Percentiles rank a stretch among this genome's conserved stretches.
These are phyloP conservation scores for Hyaloscypha finlandica DNA, from an alignment of 495 filamentous ascomycete genomes.

Conservation along the genomic window DNA sequence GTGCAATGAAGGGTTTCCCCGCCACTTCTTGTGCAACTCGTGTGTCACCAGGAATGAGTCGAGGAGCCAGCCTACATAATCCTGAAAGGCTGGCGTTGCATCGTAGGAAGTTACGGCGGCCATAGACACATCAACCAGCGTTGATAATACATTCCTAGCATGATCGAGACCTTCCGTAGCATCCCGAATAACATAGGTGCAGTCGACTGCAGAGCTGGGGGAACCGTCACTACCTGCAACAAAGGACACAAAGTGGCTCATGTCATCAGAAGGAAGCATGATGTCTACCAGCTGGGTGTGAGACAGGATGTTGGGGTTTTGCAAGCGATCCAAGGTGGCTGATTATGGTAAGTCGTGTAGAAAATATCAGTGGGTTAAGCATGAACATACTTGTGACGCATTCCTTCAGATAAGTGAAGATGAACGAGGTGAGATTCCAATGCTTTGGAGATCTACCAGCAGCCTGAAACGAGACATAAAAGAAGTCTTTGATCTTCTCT, in stretches of 20 bases:
- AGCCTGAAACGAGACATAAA: constrained; percentile 44
- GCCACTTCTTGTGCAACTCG: constrained; percentile 27
- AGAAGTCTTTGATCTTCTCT: constrained; percentile 52
- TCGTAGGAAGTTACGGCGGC: constrained; percentile 22
- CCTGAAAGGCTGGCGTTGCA: constrained; percentile 31
- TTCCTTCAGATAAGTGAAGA: constrained; percentile 46
- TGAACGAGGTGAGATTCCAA: constrained; percentile 46
- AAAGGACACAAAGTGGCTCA: constrained; percentile 9
- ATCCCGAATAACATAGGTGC: constrained; percentile 22
- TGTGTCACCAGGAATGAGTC: constrained; percentile 27
- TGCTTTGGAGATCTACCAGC: constrained; percentile 40
- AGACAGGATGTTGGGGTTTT: constrained; percentile 20
- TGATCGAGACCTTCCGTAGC: constrained; percentile 27
- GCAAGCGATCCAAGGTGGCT: constrained; percentile 26
- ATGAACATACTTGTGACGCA: constrained; percentile 27
- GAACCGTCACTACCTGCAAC: constrained; percentile 4
- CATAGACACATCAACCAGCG: constrained; percentile 36
- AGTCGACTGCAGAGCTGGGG: neutral
- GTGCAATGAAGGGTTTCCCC: constrained; percentile 3
- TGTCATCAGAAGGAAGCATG: constrained; percentile 10
- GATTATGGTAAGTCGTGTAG: neutral
- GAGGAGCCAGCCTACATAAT: constrained; percentile 33
- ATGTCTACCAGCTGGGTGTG: constrained; percentile 4
- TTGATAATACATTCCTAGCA: constrained; percentile 35
- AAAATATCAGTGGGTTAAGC: neutral